Percentiles rank a stretch among this genome's conserved stretches.
phyloP scores from a whole-genome alignment of 1,284 basidiomycete genomes.

The Mixia osmundae region DNA sequence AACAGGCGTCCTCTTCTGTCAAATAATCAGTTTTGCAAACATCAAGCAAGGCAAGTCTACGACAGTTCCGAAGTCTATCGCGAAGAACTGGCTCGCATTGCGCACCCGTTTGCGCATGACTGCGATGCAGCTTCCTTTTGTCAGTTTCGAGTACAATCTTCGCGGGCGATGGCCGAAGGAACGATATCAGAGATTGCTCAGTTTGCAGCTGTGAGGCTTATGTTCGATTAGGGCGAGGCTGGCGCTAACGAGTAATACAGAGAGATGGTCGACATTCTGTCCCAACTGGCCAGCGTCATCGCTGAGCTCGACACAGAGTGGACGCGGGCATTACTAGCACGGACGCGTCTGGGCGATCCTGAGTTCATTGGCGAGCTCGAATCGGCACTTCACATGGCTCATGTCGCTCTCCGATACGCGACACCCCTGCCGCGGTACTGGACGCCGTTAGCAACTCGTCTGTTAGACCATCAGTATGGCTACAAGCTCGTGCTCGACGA shows the following conservation, averaged over 20 bases:
- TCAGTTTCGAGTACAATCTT: constrained; percentile 2
- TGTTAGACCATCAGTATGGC: not conserved
- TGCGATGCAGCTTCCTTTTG: not conserved
- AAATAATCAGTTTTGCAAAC: not conserved
- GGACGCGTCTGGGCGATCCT: constrained; percentile 2
- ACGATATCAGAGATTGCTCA: not conserved
- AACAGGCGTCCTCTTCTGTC: constrained; percentile 1
- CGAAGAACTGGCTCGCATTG: not conserved
- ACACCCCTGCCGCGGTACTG: constrained; percentile 2
- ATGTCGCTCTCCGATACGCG: not conserved
- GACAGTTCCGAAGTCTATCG: not conserved
- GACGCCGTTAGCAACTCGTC: not conserved
- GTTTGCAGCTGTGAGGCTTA: too few species aligned
- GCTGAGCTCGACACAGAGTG: not conserved
- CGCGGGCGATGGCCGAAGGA: constrained; percentile 2
- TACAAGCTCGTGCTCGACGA: not conserved
- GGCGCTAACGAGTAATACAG: constrained; percentile 4
- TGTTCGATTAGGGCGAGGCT: not conserved
- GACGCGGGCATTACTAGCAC: constrained; percentile 1
- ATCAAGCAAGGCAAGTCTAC: not conserved
- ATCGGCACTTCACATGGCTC: not conserved
- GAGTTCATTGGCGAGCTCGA: constrained; percentile 2
- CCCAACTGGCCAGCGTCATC: constrained; percentile 1
- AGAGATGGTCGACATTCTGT: constrained; percentile 2
- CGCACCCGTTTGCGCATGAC: constrained; percentile 1